Conservation (phyloP, 2,329 filamentous ascomycete genomes). For the Bretziella fagacearum region DNA sequence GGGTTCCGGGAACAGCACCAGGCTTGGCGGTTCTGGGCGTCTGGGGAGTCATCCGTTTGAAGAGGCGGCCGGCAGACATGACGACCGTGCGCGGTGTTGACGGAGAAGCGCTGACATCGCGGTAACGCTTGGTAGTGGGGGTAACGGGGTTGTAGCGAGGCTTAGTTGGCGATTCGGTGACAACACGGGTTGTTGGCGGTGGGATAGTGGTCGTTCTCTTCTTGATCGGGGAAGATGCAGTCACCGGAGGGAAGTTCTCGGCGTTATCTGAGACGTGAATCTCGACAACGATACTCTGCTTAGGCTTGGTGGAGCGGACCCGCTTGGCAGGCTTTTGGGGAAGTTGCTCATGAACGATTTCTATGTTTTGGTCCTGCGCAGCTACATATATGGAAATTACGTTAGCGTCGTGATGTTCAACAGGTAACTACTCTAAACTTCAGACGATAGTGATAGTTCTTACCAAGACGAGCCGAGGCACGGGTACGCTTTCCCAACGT, state of each 20-base stretch:
- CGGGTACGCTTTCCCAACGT: conserved; percentile 14
- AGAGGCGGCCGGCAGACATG: conserved; percentile 55
- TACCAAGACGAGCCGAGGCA: conserved; percentile 12
- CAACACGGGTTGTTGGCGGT: background rate
- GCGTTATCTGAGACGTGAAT: conserved; percentile 3
- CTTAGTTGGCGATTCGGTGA: conserved; percentile 9
- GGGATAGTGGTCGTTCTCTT: background rate
- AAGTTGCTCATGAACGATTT: conserved; percentile 4
- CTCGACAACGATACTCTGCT: background rate
- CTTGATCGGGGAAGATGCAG: background rate
- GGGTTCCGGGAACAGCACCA: background rate
- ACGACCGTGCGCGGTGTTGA: conserved; percentile 74
- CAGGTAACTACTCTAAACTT: background rate
- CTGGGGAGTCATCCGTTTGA: conserved; percentile 63
- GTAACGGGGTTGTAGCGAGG: conserved; percentile 32
- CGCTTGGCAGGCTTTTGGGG: conserved; percentile 8
- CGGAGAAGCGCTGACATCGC: conserved; percentile 59
- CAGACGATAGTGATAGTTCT: background rate
- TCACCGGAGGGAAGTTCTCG: conserved; percentile 11
- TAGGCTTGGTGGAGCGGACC: background rate
- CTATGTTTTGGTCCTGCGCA: conserved; percentile 2
- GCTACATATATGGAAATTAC: background rate
- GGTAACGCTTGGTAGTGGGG: conserved; percentile 59
- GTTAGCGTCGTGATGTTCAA: background rate
- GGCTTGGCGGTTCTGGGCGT: conserved; percentile 33